Conservation (phyloP, 2,329 filamentous ascomycete genomes). For the Colletotrichum sp. region DNA sequence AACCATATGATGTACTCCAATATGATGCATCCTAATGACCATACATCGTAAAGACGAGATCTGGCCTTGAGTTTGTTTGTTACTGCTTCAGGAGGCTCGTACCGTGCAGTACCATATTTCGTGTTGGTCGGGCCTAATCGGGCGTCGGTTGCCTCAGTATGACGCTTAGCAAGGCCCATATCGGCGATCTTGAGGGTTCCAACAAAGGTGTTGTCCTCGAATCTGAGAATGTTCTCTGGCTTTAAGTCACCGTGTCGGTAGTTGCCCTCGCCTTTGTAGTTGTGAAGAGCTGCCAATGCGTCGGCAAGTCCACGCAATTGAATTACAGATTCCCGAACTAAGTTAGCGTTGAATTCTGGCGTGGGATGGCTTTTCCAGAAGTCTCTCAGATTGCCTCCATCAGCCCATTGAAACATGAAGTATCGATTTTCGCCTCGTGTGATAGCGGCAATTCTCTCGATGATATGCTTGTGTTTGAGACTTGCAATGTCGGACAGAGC, state of each 20-base stretch:
- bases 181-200: background rate
- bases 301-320: background rate
- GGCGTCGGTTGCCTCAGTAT: background rate
- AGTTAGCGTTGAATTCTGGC: too few relatives aligned
- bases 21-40: conserved; percentile 34
- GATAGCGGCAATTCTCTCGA: background rate
- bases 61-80: background rate
- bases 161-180: background rate
- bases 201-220: background rate
- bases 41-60: conserved; percentile 31
- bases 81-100: background rate
- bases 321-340: background rate
- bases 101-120: background rate
- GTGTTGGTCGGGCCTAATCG: background rate
- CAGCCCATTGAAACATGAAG: conserved; percentile 3
- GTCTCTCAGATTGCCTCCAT: conserved; percentile 1
- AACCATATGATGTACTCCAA: conserved; percentile 34
- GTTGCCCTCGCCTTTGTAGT: too few relatives aligned
- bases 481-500: background rate
- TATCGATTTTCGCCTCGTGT: background rate
- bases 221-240: conserved; percentile 7
- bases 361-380: background rate
- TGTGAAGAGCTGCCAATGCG: background rate
- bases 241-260: conserved; percentile 2
- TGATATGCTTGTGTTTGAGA: background rate